Base-by-base conservation (phyloP, 345 rosid genomes). In the Firmiana major region DNA sequence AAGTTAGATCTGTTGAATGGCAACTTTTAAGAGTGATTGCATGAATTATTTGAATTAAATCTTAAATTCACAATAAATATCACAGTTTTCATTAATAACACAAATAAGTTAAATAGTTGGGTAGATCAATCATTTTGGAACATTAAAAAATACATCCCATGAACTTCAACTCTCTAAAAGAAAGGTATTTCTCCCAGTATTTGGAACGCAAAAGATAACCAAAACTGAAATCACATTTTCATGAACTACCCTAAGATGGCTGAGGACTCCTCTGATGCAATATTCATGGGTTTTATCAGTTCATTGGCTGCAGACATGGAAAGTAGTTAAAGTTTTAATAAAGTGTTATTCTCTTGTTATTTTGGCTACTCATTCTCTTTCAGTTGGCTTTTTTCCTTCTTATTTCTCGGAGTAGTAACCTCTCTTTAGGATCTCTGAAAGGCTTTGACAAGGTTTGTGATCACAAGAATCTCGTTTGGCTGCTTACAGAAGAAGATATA, bases 391-490 rank as follows among this genome's bases (percentile, higher is more conserved):
- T 66, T 63, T 42, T 55, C 60, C 21, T 7, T 19, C 58, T 19
- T 19, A 54, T 54, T 38, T 66, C 51, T 42, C 40, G 48, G 49
- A 38, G 9, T 19, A 15, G 2, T 38, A 64, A 12, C 72, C 72
- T 43, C 34, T 38, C 51, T 22, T 68, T 2, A 68, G 72, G 45
- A n/a, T n/a, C n/a, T n/a, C 72, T 45, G 55, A 68, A 68, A 46
- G 6, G 9, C 73, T 68, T 67, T 24, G 21, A 24, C 38, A 24
- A 13, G 57, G 36, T 46, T 68, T 43, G n/a, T 49, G 57, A 45
- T 68, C 73, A 68, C 73, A 68, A 68, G 74, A 49, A 48, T 26
- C 24, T 15, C 58, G 40, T 46, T 69, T 48, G 13, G 6, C 43
- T 70, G 22, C 43, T 49, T 8, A 17, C 9, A 10, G 31, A 59